Percentiles rank a stretch among this genome's conserved stretches.
These are phyloP conservation scores for Alternaria ventricosa DNA, from an alignment of 2,329 filamentous ascomycete genomes.

Conservation along the genomic window DNA sequence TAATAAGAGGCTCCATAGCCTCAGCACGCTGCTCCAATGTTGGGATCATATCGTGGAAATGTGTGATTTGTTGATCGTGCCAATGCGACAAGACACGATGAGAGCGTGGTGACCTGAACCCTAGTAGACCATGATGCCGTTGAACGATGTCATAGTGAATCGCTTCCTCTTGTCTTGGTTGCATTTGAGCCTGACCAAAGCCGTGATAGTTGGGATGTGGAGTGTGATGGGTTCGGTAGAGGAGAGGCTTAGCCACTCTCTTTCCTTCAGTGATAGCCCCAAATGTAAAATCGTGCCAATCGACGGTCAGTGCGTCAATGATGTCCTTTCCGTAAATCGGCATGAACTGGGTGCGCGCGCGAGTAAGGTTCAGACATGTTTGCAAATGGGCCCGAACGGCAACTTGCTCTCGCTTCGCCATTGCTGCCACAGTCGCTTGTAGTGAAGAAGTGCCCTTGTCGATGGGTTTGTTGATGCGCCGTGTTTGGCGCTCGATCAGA, in stretches of 20 bases:
- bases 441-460: constrained; percentile 66
- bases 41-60: constrained; percentile 72
- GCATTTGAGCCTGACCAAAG: constrained; percentile 33
- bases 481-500: constrained; percentile 73
- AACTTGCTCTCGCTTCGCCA: constrained; percentile 72
- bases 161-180: constrained; percentile 16
- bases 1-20: constrained; percentile 74
- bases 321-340: constrained; percentile 83
- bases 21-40: constrained; percentile 76
- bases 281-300: constrained; percentile 44
- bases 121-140: constrained; percentile 35
- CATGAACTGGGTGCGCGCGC: constrained; percentile 76
- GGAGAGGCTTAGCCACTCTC: constrained; percentile 17
- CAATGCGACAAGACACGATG: constrained; percentile 59
- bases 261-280: constrained; percentile 51
- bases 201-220: constrained; percentile 15
- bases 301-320: constrained; percentile 75
- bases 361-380: constrained; percentile 80
- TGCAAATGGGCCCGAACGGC: constrained; percentile 75
- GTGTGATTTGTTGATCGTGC: constrained; percentile 73
- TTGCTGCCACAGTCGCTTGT: constrained; percentile 71
- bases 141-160: constrained; percentile 53
- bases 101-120: constrained; percentile 39
- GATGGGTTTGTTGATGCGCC: constrained; percentile 57
- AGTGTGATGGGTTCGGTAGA: constrained; percentile 15